These are phyloP conservation scores for Termitomyces sp. DNA, from an alignment of 1,284 basidiomycete genomes.

Conservation along the genomic window DNA sequence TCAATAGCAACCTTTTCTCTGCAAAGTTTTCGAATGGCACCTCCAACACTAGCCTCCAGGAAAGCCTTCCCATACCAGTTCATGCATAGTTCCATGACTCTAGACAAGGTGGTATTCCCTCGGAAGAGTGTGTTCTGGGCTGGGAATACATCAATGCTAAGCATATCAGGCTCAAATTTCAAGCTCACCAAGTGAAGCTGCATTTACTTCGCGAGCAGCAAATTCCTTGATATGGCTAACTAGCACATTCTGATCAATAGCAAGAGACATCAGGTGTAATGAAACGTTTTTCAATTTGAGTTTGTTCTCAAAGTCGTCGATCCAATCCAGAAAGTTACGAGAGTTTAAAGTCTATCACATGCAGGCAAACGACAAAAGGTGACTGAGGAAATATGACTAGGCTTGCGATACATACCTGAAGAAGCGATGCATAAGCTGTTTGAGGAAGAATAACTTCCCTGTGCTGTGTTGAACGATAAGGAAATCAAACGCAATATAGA, in stretches of 20 bases:
- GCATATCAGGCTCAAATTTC: neutral
- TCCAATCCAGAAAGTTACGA: slow-evolving; percentile 70
- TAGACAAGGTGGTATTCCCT: slow-evolving; percentile 77
- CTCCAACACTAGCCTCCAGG: slow-evolving; percentile 72
- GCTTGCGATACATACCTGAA: slow-evolving; percentile 36
- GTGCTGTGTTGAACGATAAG: slow-evolving; percentile 12
- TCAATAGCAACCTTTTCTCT: slow-evolving; percentile 71
- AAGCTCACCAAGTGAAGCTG: slow-evolving; percentile 52
- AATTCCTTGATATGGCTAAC: slow-evolving; percentile 65
- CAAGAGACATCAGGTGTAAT: slow-evolving; percentile 59
- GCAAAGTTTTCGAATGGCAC: slow-evolving; percentile 61
- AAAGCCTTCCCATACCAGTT: slow-evolving; percentile 69
- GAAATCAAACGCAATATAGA: neutral
- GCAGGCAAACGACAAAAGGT: neutral
- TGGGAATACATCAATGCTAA: slow-evolving; percentile 22
- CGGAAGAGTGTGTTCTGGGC: slow-evolving; percentile 70
- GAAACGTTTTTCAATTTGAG: slow-evolving; percentile 59
- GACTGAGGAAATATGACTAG: slow-evolving; percentile 1
- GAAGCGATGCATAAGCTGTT: slow-evolving; percentile 49
- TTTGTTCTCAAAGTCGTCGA: slow-evolving; percentile 62
- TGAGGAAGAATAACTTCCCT: slow-evolving; percentile 75
- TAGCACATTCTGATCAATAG: slow-evolving; percentile 57
- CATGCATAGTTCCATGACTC: slow-evolving; percentile 76
- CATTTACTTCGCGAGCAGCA: slow-evolving; percentile 63
- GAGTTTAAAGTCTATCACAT: slow-evolving; percentile 51